Conservation (phyloP, 345 rosid species). For the Linum tenue region DNA sequence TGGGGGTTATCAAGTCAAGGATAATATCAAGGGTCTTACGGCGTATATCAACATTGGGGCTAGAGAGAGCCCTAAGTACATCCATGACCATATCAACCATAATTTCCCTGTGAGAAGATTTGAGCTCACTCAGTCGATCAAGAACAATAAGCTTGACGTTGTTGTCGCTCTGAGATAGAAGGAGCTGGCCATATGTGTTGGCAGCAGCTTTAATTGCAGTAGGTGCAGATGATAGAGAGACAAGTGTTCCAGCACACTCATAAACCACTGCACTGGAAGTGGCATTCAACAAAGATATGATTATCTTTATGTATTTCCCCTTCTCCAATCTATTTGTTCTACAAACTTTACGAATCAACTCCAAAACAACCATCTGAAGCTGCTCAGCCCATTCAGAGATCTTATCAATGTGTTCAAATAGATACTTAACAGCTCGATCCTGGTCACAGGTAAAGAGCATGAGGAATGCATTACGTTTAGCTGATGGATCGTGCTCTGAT, state of each 20-base stretch:
- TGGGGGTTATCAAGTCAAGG: constrained; percentile 67
- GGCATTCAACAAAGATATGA: constrained; percentile 61
- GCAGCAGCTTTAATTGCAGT: constrained; percentile 56
- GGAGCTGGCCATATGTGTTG: constrained; percentile 71
- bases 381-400: constrained; percentile 64
- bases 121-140: constrained; percentile 68
- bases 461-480: constrained; percentile 65
- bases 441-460: constrained; percentile 70
- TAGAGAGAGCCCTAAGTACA: constrained; percentile 80
- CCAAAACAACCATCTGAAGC: constrained; percentile 22
- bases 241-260: no score
- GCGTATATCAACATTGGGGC: constrained; percentile 75
- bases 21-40: constrained; percentile 74
- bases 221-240: no score
- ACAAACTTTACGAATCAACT: constrained; percentile 57
- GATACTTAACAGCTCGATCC: constrained; percentile 51
- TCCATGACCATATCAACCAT: constrained; percentile 85
- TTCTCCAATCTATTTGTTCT: constrained; percentile 54
- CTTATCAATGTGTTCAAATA: constrained; percentile 54
- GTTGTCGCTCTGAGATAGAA: constrained; percentile 79
- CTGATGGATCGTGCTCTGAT: constrained; percentile 62
- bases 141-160: constrained; percentile 82
- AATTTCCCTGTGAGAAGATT: constrained; percentile 57
- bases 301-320: constrained; percentile 64
- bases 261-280: constrained; percentile 8